These are phyloP conservation scores for Lactarius quietus DNA, from an alignment of 768 basidiomycete species.

Conservation along the genomic window DNA sequence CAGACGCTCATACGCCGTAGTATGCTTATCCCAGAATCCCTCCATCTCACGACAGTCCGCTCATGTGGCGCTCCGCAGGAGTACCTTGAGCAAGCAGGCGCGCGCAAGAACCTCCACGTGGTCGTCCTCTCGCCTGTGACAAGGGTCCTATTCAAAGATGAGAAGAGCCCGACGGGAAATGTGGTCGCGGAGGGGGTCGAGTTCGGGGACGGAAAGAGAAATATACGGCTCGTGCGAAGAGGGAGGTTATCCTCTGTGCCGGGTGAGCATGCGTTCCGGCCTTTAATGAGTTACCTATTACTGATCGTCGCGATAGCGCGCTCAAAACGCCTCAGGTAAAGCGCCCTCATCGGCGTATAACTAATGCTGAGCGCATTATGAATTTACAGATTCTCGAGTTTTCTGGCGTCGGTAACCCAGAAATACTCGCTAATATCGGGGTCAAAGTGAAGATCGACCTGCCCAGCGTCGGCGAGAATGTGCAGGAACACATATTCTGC, in stretches of 20 bases:
- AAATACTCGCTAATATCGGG: constrained; percentile 39
- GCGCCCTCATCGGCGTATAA: background rate
- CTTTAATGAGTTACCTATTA: background rate
- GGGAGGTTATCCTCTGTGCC: constrained; percentile 44
- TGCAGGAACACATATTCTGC: constrained; percentile 47
- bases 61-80: constrained; percentile 5
- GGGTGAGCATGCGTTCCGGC: constrained; percentile 32
- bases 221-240: constrained; percentile 35
- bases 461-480: constrained; percentile 49
- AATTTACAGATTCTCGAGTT: constrained; percentile 48
- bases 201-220: constrained; percentile 32
- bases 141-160: constrained; percentile 21
- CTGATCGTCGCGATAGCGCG: constrained; percentile 29
- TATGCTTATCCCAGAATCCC: background rate
- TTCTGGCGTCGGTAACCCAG: constrained; percentile 51
- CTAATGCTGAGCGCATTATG: background rate
- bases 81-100: constrained; percentile 12
- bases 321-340: constrained; percentile 36
- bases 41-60: background rate
- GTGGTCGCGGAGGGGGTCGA: constrained; percentile 36
- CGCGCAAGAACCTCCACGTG: constrained; percentile 17
- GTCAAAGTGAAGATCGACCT: constrained; percentile 42
- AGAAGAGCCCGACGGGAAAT: constrained; percentile 9
- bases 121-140: constrained; percentile 25
- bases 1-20: constrained; percentile 17